Evolutionary conservation across 495 filamentous ascomycete species (phyloP), one percentile per base, ranked within the genome.

Genomic region (Penicillium malachiteum): DNA sequence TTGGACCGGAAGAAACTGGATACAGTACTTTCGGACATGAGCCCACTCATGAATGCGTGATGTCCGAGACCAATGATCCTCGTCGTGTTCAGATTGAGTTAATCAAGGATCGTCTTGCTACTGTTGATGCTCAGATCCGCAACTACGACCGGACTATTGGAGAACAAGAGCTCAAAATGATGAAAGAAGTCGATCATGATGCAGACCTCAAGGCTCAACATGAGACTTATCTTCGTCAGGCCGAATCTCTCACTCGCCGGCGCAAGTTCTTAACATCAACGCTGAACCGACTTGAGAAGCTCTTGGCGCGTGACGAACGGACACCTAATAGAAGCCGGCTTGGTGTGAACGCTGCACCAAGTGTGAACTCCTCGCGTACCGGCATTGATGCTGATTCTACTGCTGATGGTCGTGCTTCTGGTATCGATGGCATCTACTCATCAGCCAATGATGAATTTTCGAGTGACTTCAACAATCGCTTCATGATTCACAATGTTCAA

Each of bases 381-480:
- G 73, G 72, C 44, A 53, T 68, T 44, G 81, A 85, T 60, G 74
- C 78, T 0, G 78, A 81, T 9, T 74, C 72, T 6, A 61, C 64
- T 5, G 65, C 56, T 21, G 75, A 77, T 42, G 64, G 58, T 48
- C 75, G 74, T 44, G 69, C 78, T 30, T 65, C 73, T 10, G 68
- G 77, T 32, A 41, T 76, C 17, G 74, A 76, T 31, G 71, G 69
- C 5, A 60, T 77, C 1, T 78, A 76, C 52, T 66, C 73, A 0
- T 70, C 70, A 10, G 67, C 71, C 10, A 62, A 69, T 7, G 81
- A 84, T 16, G 89, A 93, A 50, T 88, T 89, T 62, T 82, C 84
- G 6, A 96, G 86, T 68, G 92, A 97, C 70, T 98, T 97, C 81
- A 95, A 95, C 71, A 98, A 98, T 64, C 87, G 95, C 16, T 98